Conservation (phyloP, 1,284 basidiomycete genomes). For the Phylloboletellus chloephorus region DNA sequence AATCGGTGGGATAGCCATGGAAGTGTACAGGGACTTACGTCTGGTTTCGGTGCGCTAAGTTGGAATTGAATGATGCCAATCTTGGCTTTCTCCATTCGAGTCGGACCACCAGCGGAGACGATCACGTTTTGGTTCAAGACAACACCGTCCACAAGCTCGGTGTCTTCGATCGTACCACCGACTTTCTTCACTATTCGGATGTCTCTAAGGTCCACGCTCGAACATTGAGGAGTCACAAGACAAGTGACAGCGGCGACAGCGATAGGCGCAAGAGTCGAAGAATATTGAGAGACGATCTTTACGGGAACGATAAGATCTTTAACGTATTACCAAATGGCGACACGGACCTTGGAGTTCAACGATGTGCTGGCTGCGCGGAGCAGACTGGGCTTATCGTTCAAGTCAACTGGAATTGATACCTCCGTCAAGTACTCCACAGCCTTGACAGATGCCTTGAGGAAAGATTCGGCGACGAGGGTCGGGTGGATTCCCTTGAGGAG, state of each 20-base stretch:
- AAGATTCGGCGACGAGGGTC: slow-evolving; percentile 95
- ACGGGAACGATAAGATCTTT: slow-evolving; percentile 10
- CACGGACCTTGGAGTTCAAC: slow-evolving; percentile 86
- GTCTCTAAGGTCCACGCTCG: slow-evolving; percentile 94
- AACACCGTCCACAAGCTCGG: slow-evolving; percentile 93
- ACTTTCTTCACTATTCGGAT: slow-evolving; percentile 98
- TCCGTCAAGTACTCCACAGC: slow-evolving; percentile 93
- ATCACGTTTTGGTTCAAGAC: slow-evolving; percentile 96
- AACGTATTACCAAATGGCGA: not conserved
- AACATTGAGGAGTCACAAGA: slow-evolving; percentile 79
- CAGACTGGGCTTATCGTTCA: slow-evolving; percentile 83
- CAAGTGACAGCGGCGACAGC: slow-evolving; percentile 95
- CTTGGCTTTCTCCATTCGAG: slow-evolving; percentile 96
- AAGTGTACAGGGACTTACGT: slow-evolving; percentile 51
- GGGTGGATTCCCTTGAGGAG: slow-evolving; percentile 97
- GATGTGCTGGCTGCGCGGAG: slow-evolving; percentile 93
- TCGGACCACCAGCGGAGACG: slow-evolving; percentile 86
- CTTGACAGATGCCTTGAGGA: slow-evolving; percentile 88
- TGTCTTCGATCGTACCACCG: slow-evolving; percentile 98
- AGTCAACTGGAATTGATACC: slow-evolving; percentile 88
- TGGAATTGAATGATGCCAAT: slow-evolving; percentile 99
- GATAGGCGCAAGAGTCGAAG: slow-evolving; percentile 93
- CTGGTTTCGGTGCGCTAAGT: slow-evolving; percentile 95
- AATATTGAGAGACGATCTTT: slow-evolving; percentile 99
- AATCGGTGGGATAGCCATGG: not conserved